These are phyloP conservation scores for Discostella stelligeroides DNA, from an alignment of 108 stramenopile genomes.

Conservation along the genomic window DNA sequence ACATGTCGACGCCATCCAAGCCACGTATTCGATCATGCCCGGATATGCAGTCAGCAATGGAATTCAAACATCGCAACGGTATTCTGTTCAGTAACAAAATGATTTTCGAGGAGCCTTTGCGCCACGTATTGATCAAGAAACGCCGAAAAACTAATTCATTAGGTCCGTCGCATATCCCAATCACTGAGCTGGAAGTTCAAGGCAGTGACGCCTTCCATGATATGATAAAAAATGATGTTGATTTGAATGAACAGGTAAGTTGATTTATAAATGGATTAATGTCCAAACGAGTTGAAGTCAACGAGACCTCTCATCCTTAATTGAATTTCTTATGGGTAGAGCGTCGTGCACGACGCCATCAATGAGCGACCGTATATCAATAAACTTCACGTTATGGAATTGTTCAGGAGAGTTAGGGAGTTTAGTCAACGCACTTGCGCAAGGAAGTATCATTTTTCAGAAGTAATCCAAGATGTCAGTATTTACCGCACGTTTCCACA, in stretches of 20 bases:
- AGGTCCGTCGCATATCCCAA: slow-evolving; percentile 35
- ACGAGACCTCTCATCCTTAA: neutral
- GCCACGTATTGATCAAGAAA: slow-evolving; percentile 35
- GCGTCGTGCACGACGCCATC: slow-evolving; percentile 21
- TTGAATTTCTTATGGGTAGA: neutral
- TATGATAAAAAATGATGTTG: slow-evolving; percentile 13
- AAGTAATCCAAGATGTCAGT: slow-evolving; percentile 40
- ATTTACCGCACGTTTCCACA: slow-evolving; percentile 18
- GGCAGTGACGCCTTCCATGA: slow-evolving; percentile 8
- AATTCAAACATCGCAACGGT: slow-evolving; percentile 19
- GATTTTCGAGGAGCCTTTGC: slow-evolving; percentile 26
- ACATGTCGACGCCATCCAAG: neutral
- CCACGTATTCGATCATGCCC: neutral
- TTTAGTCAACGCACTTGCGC: neutral
- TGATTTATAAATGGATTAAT: neutral
- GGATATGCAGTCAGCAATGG: slow-evolving; percentile 25
- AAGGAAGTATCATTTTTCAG: slow-evolving; percentile 23
- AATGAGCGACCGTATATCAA: slow-evolving; percentile 30
- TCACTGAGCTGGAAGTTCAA: slow-evolving; percentile 11
- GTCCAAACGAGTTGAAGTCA: neutral
- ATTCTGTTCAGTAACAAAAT: slow-evolving; percentile 13
- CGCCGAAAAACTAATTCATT: slow-evolving; percentile 8
- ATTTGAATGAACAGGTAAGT: slow-evolving; percentile 22
- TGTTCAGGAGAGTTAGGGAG: slow-evolving; percentile 29
- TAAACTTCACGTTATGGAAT: slow-evolving; percentile 15